Percentiles rank a stretch among this genome's conserved stretches.
phyloP scores from a whole-genome alignment of 164 flowering plant genomes.

The Brasenia schreberi region DNA sequence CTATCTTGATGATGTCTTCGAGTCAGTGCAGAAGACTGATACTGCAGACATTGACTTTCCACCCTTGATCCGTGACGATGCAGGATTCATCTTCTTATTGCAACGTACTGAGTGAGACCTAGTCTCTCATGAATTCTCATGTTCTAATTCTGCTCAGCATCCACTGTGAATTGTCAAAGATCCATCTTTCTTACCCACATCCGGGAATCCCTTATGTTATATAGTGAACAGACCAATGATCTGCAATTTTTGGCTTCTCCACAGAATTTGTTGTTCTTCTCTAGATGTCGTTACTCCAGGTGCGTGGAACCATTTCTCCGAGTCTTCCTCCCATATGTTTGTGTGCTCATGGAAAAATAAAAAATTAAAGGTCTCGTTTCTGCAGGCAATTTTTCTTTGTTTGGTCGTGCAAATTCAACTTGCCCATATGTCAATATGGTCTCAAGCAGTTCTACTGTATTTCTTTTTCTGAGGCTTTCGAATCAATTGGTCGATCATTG shows the following conservation, averaged over 20 bases:
- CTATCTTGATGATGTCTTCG: constrained; percentile 86
- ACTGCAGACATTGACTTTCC: constrained; percentile 80
- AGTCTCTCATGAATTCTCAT: neutral
- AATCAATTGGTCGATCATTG: no score
- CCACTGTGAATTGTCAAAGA: neutral
- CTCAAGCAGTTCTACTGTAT: neutral
- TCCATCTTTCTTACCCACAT: neutral
- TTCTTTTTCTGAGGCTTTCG: neutral
- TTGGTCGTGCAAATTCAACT: neutral
- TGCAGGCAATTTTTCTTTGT: neutral
- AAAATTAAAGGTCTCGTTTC: neutral
- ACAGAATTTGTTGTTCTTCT: neutral
- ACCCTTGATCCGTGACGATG: constrained; percentile 73
- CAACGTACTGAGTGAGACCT: constrained; percentile 51
- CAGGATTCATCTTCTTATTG: constrained; percentile 75
- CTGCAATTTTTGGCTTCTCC: neutral
- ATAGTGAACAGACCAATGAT: no score
- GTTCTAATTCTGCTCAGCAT: neutral
- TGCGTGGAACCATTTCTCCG: neutral
- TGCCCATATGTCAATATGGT: neutral
- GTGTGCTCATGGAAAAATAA: neutral
- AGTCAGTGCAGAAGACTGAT: constrained; percentile 67
- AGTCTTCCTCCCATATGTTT: neutral
- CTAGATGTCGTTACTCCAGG: neutral
- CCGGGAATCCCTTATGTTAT: neutral